phyloP scores from a whole-genome alignment of 306 rosid species.

The Boehmeria nivea region DNA sequence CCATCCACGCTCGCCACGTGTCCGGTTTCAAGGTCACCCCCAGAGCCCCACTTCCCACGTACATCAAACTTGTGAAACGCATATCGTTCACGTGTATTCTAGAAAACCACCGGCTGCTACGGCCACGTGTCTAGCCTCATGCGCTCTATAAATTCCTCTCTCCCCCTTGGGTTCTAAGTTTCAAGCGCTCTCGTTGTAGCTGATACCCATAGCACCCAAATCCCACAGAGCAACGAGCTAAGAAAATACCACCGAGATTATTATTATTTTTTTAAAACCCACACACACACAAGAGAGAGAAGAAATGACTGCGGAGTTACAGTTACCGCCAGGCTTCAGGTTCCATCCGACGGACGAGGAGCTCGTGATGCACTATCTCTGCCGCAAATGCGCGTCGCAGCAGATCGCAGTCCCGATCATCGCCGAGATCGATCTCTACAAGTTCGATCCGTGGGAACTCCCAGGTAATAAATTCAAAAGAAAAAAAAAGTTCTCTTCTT shows the following conservation, averaged over 20 bases:
- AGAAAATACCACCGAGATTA: too few relatives aligned
- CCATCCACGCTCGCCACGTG: slow-evolving; percentile 42
- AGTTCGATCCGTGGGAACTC: slow-evolving; percentile 83
- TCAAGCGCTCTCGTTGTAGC: slow-evolving; percentile 61
- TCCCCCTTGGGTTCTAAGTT: slow-evolving; percentile 55
- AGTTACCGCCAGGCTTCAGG: slow-evolving; percentile 85
- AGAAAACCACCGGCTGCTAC: slow-evolving; percentile 18
- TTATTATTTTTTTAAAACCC: background rate
- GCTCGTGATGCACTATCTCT: slow-evolving; percentile 82
- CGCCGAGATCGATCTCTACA: slow-evolving; percentile 85
- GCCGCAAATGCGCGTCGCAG: slow-evolving; percentile 75
- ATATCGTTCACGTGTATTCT: slow-evolving; percentile 80
- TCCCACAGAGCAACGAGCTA: background rate
- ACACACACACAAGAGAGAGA: background rate
- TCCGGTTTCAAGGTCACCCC: slow-evolving; percentile 25
- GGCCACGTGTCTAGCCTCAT: slow-evolving; percentile 40
- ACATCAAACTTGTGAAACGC: slow-evolving; percentile 9
- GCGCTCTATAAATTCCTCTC: slow-evolving; percentile 36
- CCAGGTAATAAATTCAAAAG: slow-evolving; percentile 42
- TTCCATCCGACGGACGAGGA: slow-evolving; percentile 98
- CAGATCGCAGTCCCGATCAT: slow-evolving; percentile 73
- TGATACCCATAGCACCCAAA: background rate
- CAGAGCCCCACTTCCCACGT: slow-evolving; percentile 18
- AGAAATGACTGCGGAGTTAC: slow-evolving; percentile 55
- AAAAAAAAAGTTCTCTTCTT: background rate